Evolutionary conservation across 352 stramenopile species (phyloP), one percentile per base, ranked within the genome.

Genomic region (Pythium monospermum): DNA sequence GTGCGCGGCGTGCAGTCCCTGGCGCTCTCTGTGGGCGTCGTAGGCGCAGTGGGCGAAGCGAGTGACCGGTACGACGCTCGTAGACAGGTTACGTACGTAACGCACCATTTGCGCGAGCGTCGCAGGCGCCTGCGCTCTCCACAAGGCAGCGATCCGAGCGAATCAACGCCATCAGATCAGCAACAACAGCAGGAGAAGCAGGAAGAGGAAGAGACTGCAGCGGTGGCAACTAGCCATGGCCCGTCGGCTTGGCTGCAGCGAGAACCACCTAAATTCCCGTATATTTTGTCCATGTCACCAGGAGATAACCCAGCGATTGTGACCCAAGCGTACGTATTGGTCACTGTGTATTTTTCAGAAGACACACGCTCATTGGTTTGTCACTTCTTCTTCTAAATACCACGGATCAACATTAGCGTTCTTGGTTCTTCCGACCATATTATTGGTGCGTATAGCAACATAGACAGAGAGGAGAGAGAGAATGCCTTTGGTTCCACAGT

Each of bases 241-340:
- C n/a, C n/a, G n/a, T n/a, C n/a, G n/a, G n/a, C 28, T 7, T 90
- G 74, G 79, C 62, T 90, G 32, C 57, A 72, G 42, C 60, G 54
- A 43, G 67, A 80, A 40, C 49, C 50, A 26, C 73, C 80, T 13
- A 76, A 75, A 50, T 86, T 91, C 26, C 80, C 80, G 16, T 89
- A 85, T 41, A 42, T 89, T 35, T 31, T 91, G 27, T 73, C 69
- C 10, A 59, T 81, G 11, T 85, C 80, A 0, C 32, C 69, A 6
- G 80, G 73, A 8, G 80, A 91, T 49, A 70, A 83, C 22, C 72
- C 65, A 1, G 47, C 26, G 0, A 18, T 10, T 4, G 51, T 57
- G 11, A 15, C 45, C 11, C 32, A 52, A 19, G 30, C 45, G 58
- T 66, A 32, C 28, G 58, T 61, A 21, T n/a, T n/a, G n/a, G n/a